Evolutionary conservation across 148 eudicot genomes (phyloP).

Genomic region (Diospyros lotus): DNA sequence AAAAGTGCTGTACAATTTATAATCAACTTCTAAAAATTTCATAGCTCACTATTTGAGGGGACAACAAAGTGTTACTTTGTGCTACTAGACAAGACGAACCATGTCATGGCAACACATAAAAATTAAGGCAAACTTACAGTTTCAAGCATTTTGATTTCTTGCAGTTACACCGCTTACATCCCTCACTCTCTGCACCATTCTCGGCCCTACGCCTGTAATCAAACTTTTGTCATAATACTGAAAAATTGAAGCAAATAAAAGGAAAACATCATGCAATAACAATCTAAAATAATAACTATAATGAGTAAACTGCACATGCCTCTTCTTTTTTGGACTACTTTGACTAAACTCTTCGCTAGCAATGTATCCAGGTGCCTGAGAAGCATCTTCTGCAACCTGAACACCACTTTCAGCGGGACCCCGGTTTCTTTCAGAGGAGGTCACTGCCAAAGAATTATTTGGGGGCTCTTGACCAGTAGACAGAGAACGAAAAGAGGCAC

Average conservation of each 20-base stretch:
- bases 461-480: constrained; percentile 25
- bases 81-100: neutral
- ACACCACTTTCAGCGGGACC: constrained; percentile 34
- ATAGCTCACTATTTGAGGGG: neutral
- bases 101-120: neutral
- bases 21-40: too few species aligned
- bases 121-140: constrained; percentile 58
- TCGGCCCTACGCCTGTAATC: constrained; percentile 67
- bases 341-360: constrained; percentile 46
- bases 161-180: constrained; percentile 95
- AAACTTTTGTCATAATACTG: constrained; percentile 8
- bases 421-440: constrained; percentile 30
- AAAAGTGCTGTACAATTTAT: too few species aligned
- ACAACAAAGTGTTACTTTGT: neutral
- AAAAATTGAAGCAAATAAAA: constrained; percentile 7
- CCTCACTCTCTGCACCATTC: constrained; percentile 49
- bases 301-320: constrained; percentile 31
- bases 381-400: constrained; percentile 43
- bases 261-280: neutral
- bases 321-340: constrained; percentile 82
- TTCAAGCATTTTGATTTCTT: constrained; percentile 97
- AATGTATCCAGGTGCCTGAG: constrained; percentile 33
- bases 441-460: constrained; percentile 22
- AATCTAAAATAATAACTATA: neutral
- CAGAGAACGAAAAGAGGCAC: constrained; percentile 20